Evolutionary conservation across 2,329 filamentous ascomycete genomes (phyloP), one percentile per base, ranked within the genome.

Genomic region (Grosmannia serpens): DNA sequence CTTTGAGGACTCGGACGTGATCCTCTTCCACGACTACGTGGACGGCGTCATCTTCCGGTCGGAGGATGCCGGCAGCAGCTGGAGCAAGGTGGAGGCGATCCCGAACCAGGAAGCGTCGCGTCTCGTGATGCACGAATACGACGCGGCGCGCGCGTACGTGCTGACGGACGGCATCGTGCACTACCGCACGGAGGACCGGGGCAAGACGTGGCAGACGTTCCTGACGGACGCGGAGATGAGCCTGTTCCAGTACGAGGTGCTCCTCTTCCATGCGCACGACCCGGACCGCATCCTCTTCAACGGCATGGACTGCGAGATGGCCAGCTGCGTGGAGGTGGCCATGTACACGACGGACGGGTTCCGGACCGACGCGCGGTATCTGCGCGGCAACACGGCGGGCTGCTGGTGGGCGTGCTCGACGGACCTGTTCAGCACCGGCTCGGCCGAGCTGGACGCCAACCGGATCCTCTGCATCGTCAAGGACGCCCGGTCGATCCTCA

Each of bases 351-450:
- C 80, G 17, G 87, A 97, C 71, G 89, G 89, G 63, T 99, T 99
- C 75, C 78, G 86, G 63, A 81, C 80, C 6, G 72, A 79, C 50
- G 80, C 83, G 56, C 80, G 87, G 64, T 72, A 78, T 7, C 77
- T 96, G 60, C 81, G 87, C 56, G 76, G 81, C 49, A 81, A 85
- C 64, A 88, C 88, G 2, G 77, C 83, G 54, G 86, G 87, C 61
- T 99, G 94, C 70, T 83, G 86, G 70, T 99, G 92, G 90, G 92
- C 94, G 56, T 89, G 89, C 68, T 83, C 84, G 17, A 84, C 88
- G 15, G 78, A 82, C 6, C 72, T 84, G 49, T 96, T 99, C 69
- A 82, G 82, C 38, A 85, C 85, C 13, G 86, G 86, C 61, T 73
- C 85, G 57, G 73, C 79, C 1, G 78, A 86, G 38, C 74, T 84